These are phyloP conservation scores for Stenogyne calaminthoides DNA, from an alignment of 305 asterid genomes.

Conservation along the genomic window DNA sequence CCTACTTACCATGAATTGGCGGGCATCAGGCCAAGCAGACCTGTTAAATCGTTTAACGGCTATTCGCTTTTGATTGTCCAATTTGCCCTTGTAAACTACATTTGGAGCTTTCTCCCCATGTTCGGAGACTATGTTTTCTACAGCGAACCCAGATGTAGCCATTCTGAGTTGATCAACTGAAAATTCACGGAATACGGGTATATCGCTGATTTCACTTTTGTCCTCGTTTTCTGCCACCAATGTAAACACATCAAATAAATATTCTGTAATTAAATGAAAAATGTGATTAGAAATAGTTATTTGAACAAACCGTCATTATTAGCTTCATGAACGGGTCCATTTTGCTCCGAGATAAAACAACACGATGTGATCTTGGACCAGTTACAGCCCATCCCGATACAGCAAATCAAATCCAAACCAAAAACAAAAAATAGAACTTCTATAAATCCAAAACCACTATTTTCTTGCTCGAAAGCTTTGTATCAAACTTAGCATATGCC, in stretches of 20 bases:
- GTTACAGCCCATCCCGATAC: slow-evolving; percentile 68
- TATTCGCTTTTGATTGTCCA: slow-evolving; percentile 74
- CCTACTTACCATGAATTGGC: slow-evolving; percentile 80
- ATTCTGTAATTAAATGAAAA: neutral
- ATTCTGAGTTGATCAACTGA: slow-evolving; percentile 79
- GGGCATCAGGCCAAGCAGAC: slow-evolving; percentile 92
- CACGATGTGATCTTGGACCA: slow-evolving; percentile 60
- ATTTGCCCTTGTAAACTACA: slow-evolving; percentile 85
- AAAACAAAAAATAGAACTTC: slow-evolving; percentile 33
- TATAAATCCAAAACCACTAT: slow-evolving; percentile 25
- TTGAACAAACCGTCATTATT: slow-evolving; percentile 52
- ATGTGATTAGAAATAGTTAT: neutral
- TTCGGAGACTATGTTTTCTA: slow-evolving; percentile 85
- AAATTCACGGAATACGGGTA: slow-evolving; percentile 81
- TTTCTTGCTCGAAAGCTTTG: slow-evolving; percentile 33
- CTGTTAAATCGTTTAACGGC: slow-evolving; percentile 90
- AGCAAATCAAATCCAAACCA: slow-evolving; percentile 30
- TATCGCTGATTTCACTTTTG: slow-evolving; percentile 67
- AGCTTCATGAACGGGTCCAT: slow-evolving; percentile 54
- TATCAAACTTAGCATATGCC: slow-evolving; percentile 38
- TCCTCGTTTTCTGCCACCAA: slow-evolving; percentile 73
- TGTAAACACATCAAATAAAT: slow-evolving; percentile 11
- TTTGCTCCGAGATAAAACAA: slow-evolving; percentile 57
- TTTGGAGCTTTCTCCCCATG: slow-evolving; percentile 97
- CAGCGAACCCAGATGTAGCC: slow-evolving; percentile 88